phyloP scores from a whole-genome alignment of 2,329 filamentous ascomycete genomes.

The Colletotrichum noveboracense region DNA sequence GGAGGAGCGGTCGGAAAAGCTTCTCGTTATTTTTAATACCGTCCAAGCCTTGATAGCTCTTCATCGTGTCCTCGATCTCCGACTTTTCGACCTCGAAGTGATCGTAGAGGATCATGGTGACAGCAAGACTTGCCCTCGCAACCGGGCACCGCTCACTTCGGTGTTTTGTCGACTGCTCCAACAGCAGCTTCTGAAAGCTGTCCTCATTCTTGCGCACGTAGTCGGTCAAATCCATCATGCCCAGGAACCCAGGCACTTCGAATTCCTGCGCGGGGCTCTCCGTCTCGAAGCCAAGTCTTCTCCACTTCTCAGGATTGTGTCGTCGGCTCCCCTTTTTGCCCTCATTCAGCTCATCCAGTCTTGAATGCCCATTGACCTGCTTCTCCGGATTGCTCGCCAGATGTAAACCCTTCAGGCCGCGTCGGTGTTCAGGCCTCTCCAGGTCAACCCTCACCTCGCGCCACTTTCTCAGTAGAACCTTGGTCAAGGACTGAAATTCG shows the following conservation, averaged over 20 bases:
- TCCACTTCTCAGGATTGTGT: conserved; percentile 92
- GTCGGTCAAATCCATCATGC: conserved; percentile 97
- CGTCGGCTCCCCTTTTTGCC: conserved; percentile 68
- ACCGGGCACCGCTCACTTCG: conserved; percentile 81
- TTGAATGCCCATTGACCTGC: conserved; percentile 42
- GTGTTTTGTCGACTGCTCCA: conserved; percentile 84
- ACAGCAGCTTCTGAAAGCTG: conserved; percentile 85
- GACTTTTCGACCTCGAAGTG: conserved; percentile 93
- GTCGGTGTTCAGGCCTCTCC: conserved; percentile 85
- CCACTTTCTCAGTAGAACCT: conserved; percentile 88
- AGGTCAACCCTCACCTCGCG: conserved; percentile 83
- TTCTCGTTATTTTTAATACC: conserved; percentile 81
- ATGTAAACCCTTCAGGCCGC: conserved; percentile 85
- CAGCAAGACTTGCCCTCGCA: conserved; percentile 82
- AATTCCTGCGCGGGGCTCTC: conserved; percentile 90
- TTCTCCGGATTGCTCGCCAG: conserved; percentile 78
- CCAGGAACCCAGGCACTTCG: conserved; percentile 82
- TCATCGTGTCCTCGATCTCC: conserved; percentile 76
- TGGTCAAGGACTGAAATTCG: conserved; percentile 92
- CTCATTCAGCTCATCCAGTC: conserved; percentile 37
- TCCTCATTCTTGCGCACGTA: conserved; percentile 93
- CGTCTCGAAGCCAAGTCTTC: conserved; percentile 86
- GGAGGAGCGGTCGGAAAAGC: conserved; percentile 82
- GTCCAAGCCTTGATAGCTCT: conserved; percentile 77
- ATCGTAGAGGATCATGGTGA: conserved; percentile 89